These are phyloP conservation scores for Beta corolliflora DNA, from an alignment of 179 eudicot genomes.

Conservation along the genomic window DNA sequence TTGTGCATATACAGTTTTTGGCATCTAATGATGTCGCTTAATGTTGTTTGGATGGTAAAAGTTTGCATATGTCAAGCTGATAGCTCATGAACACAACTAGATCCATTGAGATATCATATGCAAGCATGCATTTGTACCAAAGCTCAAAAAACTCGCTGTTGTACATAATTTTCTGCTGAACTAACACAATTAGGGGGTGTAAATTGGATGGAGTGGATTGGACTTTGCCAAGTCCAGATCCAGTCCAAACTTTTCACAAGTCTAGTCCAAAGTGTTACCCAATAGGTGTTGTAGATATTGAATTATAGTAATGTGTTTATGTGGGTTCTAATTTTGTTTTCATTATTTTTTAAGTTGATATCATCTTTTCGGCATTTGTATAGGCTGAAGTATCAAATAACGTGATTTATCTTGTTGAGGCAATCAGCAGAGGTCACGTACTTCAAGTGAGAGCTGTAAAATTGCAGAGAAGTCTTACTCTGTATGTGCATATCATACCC, in stretches of 20 bases:
- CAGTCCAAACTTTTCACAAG: too few relatives aligned
- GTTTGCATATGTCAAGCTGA: background rate
- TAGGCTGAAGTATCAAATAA: constrained; percentile 23
- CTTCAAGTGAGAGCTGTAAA: constrained; percentile 22
- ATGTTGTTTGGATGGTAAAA: background rate
- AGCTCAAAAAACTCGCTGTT: background rate
- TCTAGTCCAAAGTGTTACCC: too few relatives aligned
- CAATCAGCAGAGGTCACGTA: constrained; percentile 22
- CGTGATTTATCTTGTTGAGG: constrained; percentile 6
- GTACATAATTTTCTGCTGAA: background rate
- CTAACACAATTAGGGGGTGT: background rate
- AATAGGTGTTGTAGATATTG: background rate
- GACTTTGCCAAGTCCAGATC: too few relatives aligned
- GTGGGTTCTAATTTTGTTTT: background rate
- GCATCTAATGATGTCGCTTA: too few relatives aligned
- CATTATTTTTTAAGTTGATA: background rate
- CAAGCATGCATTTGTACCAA: background rate
- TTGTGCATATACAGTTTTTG: too few relatives aligned
- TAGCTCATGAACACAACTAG: background rate
- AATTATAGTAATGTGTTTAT: background rate
- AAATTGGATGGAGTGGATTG: too few relatives aligned
- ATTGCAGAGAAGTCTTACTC: constrained; percentile 11
- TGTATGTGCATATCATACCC: constrained; percentile 21
- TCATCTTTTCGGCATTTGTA: constrained; percentile 3
- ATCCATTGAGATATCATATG: background rate